Conservation (phyloP, 2,329 filamentous ascomycete species). For the Colletotrichum sp. region DNA sequence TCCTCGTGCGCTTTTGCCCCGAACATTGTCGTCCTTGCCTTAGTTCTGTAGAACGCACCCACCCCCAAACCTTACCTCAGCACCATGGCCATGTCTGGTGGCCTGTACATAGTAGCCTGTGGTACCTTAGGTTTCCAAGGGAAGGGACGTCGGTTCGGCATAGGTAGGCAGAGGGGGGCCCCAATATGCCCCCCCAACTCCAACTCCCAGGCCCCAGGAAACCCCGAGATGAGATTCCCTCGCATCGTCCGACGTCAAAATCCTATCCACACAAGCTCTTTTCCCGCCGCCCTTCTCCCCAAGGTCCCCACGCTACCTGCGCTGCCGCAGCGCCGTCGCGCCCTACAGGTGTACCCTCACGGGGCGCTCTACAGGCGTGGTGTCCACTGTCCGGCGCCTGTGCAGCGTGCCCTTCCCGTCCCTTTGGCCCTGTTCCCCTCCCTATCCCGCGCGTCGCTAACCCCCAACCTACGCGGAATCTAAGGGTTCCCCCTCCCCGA, state of each 20-base stretch:
- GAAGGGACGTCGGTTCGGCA: neutral
- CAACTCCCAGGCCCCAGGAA: neutral
- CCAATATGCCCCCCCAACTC: neutral
- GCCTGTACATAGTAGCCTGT: neutral
- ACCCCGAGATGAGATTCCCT: neutral
- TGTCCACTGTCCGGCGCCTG: neutral
- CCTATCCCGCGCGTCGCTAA: neutral
- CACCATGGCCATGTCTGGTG: neutral
- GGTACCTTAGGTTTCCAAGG: neutral
- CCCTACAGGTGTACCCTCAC: neutral
- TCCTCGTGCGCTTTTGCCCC: constrained; percentile 11
- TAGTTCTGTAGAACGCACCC: neutral
- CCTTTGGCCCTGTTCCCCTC: neutral
- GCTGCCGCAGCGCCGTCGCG: neutral
- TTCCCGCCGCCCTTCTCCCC: neutral
- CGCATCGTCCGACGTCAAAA: neutral
- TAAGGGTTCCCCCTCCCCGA: neutral
- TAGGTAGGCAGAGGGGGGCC: neutral
- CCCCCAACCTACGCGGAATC: neutral
- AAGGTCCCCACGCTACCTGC: neutral
- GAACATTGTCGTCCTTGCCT: neutral
- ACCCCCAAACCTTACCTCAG: neutral
- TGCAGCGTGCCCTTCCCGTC: constrained; percentile 9
- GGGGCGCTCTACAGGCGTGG: neutral
- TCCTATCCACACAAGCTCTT: neutral